Evolutionary conservation across 2,329 filamentous ascomycete species (phyloP), one percentile per base, ranked within the genome.

Genomic region (Aureobasidium sp.): DNA sequence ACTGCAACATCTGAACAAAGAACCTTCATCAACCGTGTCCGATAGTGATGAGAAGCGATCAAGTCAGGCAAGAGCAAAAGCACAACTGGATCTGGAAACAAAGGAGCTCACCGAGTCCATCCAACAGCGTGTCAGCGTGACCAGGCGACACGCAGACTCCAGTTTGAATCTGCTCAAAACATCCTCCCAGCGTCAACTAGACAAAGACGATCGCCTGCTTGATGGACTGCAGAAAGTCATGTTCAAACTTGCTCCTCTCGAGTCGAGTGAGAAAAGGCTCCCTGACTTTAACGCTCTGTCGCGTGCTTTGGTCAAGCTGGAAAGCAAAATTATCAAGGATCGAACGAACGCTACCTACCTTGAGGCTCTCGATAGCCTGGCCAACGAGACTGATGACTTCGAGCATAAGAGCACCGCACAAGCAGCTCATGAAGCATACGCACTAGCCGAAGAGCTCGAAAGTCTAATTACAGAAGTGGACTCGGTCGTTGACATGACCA

Each of bases 401-500:
- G 77, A 84, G 80, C 39, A 32, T 10, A 1, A 26, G 5, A 17
- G 3, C 12, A 29, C 15, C 6, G 34, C 29, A 27, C 39, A 44
- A n/a, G 48, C 56, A 12, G 39, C 27, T 1, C 39, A 34, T 3
- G 47, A 60, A 27, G 26, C 55, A 20, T 51, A 42, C 10, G 56
- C 37, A 0, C 12, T 63, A 8, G 41, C 62, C 8, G 48, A 60
- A 50, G 62, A 63, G 20, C 56, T 63, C 10, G 85, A 89, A 66
- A 88, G 86, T 5, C 76, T 90, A 3, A 87, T 88, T 67, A 77
- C 85, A 0, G 88, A 90, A 69, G 85, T 90, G 44, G 75, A 87
- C 0, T 84, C 87, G 0, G 84, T 90, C 1, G 83, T 86, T 7
- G 84, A 88, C 65, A 90, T 90, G 84, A 84, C 87, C 0, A 79